Conservation (phyloP, 2,329 filamentous ascomycete species). For the Neoarthrinium moseri region DNA sequence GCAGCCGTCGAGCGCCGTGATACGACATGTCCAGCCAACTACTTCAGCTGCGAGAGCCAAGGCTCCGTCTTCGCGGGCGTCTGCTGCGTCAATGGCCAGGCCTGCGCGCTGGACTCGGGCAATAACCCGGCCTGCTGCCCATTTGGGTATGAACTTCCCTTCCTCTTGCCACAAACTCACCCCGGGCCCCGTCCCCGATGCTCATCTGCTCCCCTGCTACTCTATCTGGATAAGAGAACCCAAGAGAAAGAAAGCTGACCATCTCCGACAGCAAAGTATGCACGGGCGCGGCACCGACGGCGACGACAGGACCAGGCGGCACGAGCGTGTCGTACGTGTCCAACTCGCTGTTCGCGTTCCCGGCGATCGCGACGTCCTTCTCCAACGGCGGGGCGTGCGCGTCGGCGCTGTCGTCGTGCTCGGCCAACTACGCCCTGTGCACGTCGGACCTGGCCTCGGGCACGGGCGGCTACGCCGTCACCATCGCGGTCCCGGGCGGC, state of each 20-base stretch:
- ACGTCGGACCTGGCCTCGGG: slow-evolving; percentile 44
- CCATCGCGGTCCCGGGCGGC: slow-evolving; percentile 53
- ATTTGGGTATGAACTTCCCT: no score
- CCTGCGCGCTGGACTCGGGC: slow-evolving; percentile 47
- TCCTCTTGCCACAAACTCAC: no score
- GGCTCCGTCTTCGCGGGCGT: slow-evolving; percentile 45
- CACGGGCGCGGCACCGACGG: slow-evolving; percentile 50
- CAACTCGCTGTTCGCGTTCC: slow-evolving; percentile 61
- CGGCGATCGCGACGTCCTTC: slow-evolving; percentile 54
- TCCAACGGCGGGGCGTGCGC: slow-evolving; percentile 49
- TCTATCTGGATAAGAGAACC: no score
- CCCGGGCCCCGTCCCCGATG: slow-evolving; percentile 31
- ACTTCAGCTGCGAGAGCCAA: slow-evolving; percentile 48
- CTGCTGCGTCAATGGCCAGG: slow-evolving; percentile 51
- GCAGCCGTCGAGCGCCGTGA: slow-evolving; percentile 23
- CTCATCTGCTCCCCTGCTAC: no score
- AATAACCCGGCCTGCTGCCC: slow-evolving; percentile 55
- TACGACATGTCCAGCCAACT: slow-evolving; percentile 44
- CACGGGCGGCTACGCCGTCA: slow-evolving; percentile 47
- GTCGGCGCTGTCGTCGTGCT: slow-evolving; percentile 50
- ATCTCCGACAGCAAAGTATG: slow-evolving; percentile 46
- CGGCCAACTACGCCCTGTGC: slow-evolving; percentile 53
- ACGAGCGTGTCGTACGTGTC: slow-evolving; percentile 47
- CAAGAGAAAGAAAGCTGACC: background rate
- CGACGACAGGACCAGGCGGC: slow-evolving; percentile 30